phyloP scores from a whole-genome alignment of 2,329 filamentous ascomycete genomes.

The Pyrenochaeta sp. region DNA sequence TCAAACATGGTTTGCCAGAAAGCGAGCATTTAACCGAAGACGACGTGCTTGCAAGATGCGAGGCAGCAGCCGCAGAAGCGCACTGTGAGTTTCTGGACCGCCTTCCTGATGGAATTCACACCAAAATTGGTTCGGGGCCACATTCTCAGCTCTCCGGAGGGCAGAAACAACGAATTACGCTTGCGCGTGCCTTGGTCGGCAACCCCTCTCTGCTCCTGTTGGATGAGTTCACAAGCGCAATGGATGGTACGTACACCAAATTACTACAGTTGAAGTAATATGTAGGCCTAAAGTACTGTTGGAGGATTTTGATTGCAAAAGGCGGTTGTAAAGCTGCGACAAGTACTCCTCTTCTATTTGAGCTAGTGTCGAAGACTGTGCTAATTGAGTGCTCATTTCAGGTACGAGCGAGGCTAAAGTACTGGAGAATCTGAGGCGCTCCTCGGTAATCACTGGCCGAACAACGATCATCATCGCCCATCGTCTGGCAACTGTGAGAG shows the following conservation, averaged over 20 bases:
- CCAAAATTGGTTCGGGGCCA: conserved; percentile 42
- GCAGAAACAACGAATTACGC: conserved; percentile 49
- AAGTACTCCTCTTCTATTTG: background rate
- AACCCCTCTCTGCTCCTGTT: conserved; percentile 45
- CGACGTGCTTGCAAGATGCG: conserved; percentile 56
- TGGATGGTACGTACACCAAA: conserved; percentile 22
- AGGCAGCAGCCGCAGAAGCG: conserved; percentile 63
- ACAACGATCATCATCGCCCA: conserved; percentile 51
- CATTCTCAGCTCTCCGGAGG: conserved; percentile 48
- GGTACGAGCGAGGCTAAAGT: conserved; percentile 43
- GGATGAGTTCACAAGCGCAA: conserved; percentile 49
- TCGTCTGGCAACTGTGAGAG: conserved; percentile 46
- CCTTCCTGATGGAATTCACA: conserved; percentile 46
- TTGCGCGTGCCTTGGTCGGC: conserved; percentile 47
- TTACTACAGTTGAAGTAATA: background rate
- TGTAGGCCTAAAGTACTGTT: conserved; percentile 62
- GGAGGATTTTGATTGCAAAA: background rate
- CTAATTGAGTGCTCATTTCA: background rate
- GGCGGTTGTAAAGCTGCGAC: background rate
- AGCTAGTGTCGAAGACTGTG: background rate
- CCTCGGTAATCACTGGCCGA: conserved; percentile 34
- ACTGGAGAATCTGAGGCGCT: conserved; percentile 40
- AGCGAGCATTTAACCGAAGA: conserved; percentile 31
- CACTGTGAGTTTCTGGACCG: conserved; percentile 55
- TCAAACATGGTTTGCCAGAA: conserved; percentile 40